Conservation (phyloP, 2,329 filamentous ascomycete species). For the Claviceps capensis region DNA sequence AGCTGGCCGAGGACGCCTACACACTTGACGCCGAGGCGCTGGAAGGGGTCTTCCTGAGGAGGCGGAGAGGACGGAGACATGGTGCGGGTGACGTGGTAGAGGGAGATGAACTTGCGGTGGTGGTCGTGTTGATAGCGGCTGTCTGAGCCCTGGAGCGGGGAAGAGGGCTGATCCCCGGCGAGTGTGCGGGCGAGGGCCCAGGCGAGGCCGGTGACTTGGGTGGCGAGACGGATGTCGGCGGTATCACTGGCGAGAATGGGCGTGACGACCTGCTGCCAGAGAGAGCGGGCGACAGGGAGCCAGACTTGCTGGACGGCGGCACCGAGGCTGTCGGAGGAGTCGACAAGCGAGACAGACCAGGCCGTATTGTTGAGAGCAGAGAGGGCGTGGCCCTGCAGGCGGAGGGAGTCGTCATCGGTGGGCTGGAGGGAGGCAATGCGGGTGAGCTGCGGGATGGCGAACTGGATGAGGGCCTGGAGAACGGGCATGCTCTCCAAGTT, state of each 20-base stretch:
- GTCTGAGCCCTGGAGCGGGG: conserved; percentile 14
- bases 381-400: conserved; percentile 40
- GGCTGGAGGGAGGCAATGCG: conserved; percentile 29
- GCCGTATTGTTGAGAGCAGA: conserved; percentile 53
- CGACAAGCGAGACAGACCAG: conserved; percentile 50
- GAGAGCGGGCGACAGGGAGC: conserved; percentile 35
- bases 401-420: conserved; percentile 25
- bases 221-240: conserved; percentile 47
- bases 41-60: conserved; percentile 38
- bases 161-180: conserved; percentile 27
- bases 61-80: conserved; percentile 10
- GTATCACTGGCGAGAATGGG: conserved; percentile 47
- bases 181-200: conserved; percentile 50
- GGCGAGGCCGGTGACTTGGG: conserved; percentile 48
- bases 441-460: conserved; percentile 30
- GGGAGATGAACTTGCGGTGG: conserved; percentile 48
- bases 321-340: conserved; percentile 42
- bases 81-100: conserved; percentile 46
- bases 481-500: conserved; percentile 38
- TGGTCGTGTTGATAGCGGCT: conserved; percentile 30
- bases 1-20: conserved; percentile 53
- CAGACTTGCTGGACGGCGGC: conserved; percentile 38
- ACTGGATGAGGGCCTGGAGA: conserved; percentile 27
- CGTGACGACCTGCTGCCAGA: conserved; percentile 44
- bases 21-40: conserved; percentile 50